Base-by-base conservation (phyloP, 768 basidiomycete species). In the Podaxis rugospora region DNA sequence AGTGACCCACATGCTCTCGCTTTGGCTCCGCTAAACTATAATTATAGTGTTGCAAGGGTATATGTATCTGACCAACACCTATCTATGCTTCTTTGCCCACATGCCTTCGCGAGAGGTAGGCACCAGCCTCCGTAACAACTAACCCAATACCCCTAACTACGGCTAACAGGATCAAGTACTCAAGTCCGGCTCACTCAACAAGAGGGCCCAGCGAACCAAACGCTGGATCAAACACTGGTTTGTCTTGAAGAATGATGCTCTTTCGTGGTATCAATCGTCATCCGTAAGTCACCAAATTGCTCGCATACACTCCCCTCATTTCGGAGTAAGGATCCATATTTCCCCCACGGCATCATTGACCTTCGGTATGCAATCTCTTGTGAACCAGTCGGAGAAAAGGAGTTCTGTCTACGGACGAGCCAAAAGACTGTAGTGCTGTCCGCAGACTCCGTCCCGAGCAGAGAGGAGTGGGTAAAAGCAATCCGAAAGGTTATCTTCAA, bases 161-260 rank as follows among this genome's bases (percentile, higher is more conserved):
- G 44, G 57, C 61, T 7, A 57, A 51, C 65, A 97, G 94, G 91
- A 95, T 69, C 90, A 95, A 80, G 78, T 95, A 1, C 79, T 98
- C 47, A 98, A 98, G 71, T 96, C 94, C 0, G 97, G 95, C 0
- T 87, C 88, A 3, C 79, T 99, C 42, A 86, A 84, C 67, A 97
- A 96, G 80, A 93, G 89, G 69, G 86, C 93, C 0, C 87, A 88
- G 57, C 83, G 92, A 57, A 95, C 93, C 7, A 96, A 93, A 68
- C 86, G 93, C 21, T 95, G 92, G 89, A 86, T 89, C 66, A 94
- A 90, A 70, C 93, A 94, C 71, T 98, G 97, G 97, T 95, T 98
- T 66, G 84, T 96, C 1, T 80, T 99, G 52, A 95, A 93, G 83
- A 96, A 98, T 63, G 94, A 95, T 68, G 92, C 93, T 0, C 78